Base-by-base conservation (phyloP, 306 rosid genomes). In the Coriaria nepalensis region DNA sequence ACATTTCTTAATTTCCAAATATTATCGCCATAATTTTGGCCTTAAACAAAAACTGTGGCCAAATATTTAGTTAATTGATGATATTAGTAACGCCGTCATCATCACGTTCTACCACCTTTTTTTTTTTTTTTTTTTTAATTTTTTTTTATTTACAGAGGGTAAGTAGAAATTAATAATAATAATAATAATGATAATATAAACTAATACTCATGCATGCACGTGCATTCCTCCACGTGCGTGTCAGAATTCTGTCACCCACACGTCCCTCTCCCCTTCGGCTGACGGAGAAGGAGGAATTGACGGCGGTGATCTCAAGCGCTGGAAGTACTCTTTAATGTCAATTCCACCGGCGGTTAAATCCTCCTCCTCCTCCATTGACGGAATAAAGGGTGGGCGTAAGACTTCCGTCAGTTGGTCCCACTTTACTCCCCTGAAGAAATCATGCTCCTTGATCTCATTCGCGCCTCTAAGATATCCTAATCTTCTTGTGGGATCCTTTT, bases 341-440 rank as follows among this genome's bases (percentile, higher is more conserved):
- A 66, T 33, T 0, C 78, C 74, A 0, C 47, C 47, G 2, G 51
- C 6, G 2, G 20, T 14, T 5, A 57, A 5, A 3, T 10, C 33
- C 7, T 43, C 73, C 0, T 8, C 45, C 36, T 81, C 90, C 0
- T 90, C 85, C 7, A 63, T 44, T 0, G 73, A 44, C 32, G 96
- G 96, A 33, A 92, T 79, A 35, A 71, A 85, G 51, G 98, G 98
- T 8, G 98, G 86, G 15, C 98, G 73, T 0, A 50, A 59, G 2
- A 90, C 81, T 50, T 92, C 93, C 58, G 81, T 65, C 0, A 90
- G 55, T 10, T 79, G 65, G 70, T 90, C 81, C 98, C 98, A 90
- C 63, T 61, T 61, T 1, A 90, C 70, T 13, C 98, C 98, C 48
- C 61, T 56, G 40, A 90, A 85, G 73, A 85, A 90, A 52, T 49